Evolutionary conservation across 1,139 yeast species (phyloP).

Genomic region (Blastobotrys arbuscula): DNA sequence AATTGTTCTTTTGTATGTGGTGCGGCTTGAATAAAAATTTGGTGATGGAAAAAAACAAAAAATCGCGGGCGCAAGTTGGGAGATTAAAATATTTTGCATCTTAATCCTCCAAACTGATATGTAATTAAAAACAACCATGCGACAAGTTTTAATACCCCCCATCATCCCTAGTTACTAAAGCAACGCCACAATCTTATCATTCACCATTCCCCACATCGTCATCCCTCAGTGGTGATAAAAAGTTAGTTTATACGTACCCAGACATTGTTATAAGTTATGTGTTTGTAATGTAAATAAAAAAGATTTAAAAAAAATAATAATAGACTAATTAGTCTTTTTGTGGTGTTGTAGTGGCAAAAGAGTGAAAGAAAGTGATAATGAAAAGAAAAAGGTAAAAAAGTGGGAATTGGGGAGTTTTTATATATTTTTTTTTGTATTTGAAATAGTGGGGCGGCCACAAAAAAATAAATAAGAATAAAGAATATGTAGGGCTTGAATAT

Average conservation of each 20-base stretch:
- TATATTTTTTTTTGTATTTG: constrained; percentile 3
- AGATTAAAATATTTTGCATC: not conserved
- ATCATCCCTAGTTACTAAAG: not conserved
- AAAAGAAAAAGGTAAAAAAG: constrained; percentile 6
- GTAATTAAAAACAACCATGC: too few species aligned
- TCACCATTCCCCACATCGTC: too few species aligned
- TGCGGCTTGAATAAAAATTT: not conserved
- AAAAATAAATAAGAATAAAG: not conserved
- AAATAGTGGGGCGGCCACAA: not conserved
- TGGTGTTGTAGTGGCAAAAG: not conserved
- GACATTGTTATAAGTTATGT: constrained; percentile 54
- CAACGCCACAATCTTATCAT: too few species aligned
- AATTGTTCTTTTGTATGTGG: not conserved
- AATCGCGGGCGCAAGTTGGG: not conserved
- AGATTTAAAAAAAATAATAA: constrained; percentile 5
- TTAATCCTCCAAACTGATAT: too few species aligned
- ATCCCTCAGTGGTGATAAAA: not conserved
- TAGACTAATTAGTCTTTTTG: not conserved
- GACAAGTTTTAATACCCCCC: not conserved
- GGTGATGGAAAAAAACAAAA: not conserved
- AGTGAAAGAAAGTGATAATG: constrained; percentile 7
- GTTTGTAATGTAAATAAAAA: constrained; percentile 10
- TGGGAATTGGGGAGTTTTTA: constrained; percentile 13
- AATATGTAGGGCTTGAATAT: too few species aligned
- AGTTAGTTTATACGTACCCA: constrained; percentile 48